phyloP scores from a whole-genome alignment of 169 alveolate species.

The Cryptosporidium meleagridis region DNA sequence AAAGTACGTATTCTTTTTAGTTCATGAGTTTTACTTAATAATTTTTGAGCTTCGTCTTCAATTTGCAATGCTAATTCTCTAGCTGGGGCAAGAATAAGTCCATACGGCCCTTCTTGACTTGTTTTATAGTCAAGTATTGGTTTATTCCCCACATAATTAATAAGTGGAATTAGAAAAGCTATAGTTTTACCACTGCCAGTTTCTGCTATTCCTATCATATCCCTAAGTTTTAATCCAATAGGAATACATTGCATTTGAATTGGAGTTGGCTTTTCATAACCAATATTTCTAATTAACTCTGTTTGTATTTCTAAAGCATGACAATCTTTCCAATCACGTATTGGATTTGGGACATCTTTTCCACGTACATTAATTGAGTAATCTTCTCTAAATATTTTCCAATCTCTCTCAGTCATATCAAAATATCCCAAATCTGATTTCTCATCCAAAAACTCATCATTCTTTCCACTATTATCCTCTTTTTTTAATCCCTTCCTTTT shows the following conservation, averaged over 20 bases:
- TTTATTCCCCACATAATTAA: constrained; percentile 87
- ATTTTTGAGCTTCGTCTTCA: constrained; percentile 90
- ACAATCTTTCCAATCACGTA: constrained; percentile 92
- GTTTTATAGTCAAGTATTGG: constrained; percentile 92
- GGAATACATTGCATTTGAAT: constrained; percentile 97
- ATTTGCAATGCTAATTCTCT: constrained; percentile 95
- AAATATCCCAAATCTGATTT: neutral
- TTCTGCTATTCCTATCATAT: constrained; percentile 97
- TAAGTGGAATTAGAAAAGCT: constrained; percentile 96
- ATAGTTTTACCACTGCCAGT: constrained; percentile 98
- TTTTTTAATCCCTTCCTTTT: constrained; percentile 37
- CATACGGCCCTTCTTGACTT: constrained; percentile 95
- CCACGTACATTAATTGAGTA: constrained; percentile 91
- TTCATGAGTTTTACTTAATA: constrained; percentile 78
- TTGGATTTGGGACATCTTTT: constrained; percentile 93
- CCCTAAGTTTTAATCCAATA: constrained; percentile 91
- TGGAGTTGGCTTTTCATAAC: constrained; percentile 92
- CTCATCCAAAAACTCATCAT: neutral
- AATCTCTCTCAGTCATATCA: constrained; percentile 93
- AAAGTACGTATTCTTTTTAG: constrained; percentile 85
- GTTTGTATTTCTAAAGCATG: constrained; percentile 82
- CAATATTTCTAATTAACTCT: constrained; percentile 79
- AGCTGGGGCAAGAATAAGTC: constrained; percentile 93
- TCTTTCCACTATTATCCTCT: constrained; percentile 12
- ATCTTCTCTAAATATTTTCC: constrained; percentile 96